Evolutionary conservation across 208 protist genomes (phyloP).

Genomic region (Crithidia brevicula): DNA sequence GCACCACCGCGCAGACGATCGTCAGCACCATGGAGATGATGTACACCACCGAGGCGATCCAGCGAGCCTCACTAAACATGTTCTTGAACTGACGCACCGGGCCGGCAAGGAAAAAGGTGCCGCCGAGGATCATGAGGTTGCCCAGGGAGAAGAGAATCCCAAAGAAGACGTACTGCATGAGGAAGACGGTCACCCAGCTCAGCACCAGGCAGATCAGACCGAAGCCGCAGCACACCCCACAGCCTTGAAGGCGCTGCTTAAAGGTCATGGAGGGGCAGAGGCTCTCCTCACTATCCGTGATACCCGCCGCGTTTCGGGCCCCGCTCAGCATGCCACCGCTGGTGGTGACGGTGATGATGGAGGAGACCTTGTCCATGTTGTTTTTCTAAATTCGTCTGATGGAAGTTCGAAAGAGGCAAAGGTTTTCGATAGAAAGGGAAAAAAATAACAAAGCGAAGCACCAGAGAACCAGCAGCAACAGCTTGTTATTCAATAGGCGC

Average conservation of each 20-base stretch:
- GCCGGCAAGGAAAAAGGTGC: conserved; percentile 82
- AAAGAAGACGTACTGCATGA: conserved; percentile 70
- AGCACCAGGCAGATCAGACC: conserved; percentile 67
- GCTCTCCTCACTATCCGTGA: conserved; percentile 32
- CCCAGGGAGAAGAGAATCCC: conserved; percentile 77
- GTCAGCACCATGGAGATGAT: conserved; percentile 74
- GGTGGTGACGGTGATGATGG: conserved; percentile 42
- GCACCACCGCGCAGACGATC: conserved; percentile 60
- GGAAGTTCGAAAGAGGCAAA: not conserved
- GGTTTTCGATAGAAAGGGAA: conserved; percentile 12
- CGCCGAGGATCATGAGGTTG: conserved; percentile 55
- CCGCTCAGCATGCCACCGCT: conserved; percentile 26
- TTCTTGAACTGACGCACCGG: conserved; percentile 73
- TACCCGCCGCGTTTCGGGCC: conserved; percentile 10
- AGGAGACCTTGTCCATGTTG: conserved; percentile 54
- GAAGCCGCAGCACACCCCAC: conserved; percentile 45
- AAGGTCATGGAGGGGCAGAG: conserved; percentile 84
- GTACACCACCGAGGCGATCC: conserved; percentile 79
- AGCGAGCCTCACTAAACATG: conserved; percentile 85
- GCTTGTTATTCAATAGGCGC: too few relatives aligned
- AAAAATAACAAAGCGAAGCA: conserved; percentile 15
- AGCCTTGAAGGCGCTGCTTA: conserved; percentile 76
- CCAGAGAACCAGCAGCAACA: too few relatives aligned
- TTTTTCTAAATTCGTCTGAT: too few relatives aligned
- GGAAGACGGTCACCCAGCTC: conserved; percentile 68